Conservation (phyloP, 2,329 filamentous ascomycete genomes). For the Ilyonectria robusta region DNA sequence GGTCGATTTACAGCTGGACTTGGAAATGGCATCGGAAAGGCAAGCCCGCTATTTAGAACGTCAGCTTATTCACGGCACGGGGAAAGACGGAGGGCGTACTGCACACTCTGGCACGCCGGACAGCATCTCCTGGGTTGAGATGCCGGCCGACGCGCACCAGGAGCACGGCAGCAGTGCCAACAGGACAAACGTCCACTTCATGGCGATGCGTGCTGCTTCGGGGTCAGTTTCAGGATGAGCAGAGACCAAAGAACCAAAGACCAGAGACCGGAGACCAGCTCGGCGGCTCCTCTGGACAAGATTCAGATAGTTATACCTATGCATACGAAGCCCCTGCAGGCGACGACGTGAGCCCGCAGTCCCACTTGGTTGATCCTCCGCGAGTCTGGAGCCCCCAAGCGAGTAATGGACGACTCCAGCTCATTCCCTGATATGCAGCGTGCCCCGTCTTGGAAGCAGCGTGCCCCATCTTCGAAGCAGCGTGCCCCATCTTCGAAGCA, state of each 20-base stretch:
- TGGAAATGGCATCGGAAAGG: slow-evolving; percentile 32
- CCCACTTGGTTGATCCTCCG: background rate
- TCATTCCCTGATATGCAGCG: background rate
- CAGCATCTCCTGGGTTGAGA: slow-evolving; percentile 35
- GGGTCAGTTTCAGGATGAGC: slow-evolving; percentile 21
- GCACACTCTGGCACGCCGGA: slow-evolving; percentile 37
- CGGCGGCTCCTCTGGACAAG: background rate
- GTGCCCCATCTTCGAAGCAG: no score
- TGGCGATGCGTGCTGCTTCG: slow-evolving; percentile 27
- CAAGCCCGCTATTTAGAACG: slow-evolving; percentile 27
- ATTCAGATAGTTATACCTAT: slow-evolving; percentile 22
- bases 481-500: background rate
- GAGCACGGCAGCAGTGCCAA: slow-evolving; percentile 36
- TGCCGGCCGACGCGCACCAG: slow-evolving; percentile 23
- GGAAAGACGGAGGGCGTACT: slow-evolving; percentile 18
- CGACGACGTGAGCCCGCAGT: background rate
- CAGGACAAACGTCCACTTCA: slow-evolving; percentile 46
- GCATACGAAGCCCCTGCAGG: slow-evolving; percentile 4
- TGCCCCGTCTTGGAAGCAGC: background rate
- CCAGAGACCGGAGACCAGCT: slow-evolving; percentile 15
- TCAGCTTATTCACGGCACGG: slow-evolving; percentile 7
- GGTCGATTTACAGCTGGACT: slow-evolving; percentile 36
- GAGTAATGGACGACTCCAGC: slow-evolving; percentile 11
- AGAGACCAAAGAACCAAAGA: background rate
- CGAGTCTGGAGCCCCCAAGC: background rate